Conservation (phyloP, 1,139 yeast genomes). For the Saccharomycopsis phalli region DNA sequence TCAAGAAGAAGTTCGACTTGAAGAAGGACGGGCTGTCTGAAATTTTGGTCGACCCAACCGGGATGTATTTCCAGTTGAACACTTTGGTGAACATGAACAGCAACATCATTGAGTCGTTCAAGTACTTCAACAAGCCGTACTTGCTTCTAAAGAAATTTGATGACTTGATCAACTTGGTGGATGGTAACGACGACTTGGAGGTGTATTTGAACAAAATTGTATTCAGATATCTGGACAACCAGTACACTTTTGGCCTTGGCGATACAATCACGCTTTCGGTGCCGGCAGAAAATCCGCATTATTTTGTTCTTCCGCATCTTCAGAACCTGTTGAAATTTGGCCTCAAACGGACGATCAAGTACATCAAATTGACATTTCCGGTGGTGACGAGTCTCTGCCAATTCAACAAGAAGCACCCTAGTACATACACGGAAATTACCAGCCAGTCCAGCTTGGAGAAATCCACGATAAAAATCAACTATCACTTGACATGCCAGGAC, state of each 20-base stretch:
- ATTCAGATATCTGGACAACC: background rate
- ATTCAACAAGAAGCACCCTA: conserved; percentile 1
- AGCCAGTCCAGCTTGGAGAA: conserved; percentile 3
- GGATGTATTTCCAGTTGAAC: conserved; percentile 11
- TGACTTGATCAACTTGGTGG: conserved; percentile 6
- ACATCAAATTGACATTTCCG: conserved; percentile 8
- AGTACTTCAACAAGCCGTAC: conserved; percentile 6
- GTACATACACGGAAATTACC: background rate
- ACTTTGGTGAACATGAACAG: conserved; percentile 8
- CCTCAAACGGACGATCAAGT: conserved; percentile 4
- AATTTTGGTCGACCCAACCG: conserved; percentile 6
- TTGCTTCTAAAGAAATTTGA: conserved; percentile 6
- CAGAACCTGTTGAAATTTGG: background rate
- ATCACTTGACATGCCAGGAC: conserved; percentile 8
- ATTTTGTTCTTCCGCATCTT: background rate
- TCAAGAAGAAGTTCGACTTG: background rate
- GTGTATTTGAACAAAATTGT: conserved; percentile 8
- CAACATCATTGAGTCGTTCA: conserved; percentile 3
- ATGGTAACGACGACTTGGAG: conserved; percentile 3
- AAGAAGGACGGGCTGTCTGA: background rate
- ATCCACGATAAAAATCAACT: conserved; percentile 8
- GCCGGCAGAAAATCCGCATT: background rate
- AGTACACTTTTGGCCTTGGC: background rate
- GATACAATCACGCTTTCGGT: background rate
- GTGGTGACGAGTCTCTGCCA: background rate